Evolutionary conservation across 768 basidiomycete species (phyloP).

Genomic region (Serendipita sp.): DNA sequence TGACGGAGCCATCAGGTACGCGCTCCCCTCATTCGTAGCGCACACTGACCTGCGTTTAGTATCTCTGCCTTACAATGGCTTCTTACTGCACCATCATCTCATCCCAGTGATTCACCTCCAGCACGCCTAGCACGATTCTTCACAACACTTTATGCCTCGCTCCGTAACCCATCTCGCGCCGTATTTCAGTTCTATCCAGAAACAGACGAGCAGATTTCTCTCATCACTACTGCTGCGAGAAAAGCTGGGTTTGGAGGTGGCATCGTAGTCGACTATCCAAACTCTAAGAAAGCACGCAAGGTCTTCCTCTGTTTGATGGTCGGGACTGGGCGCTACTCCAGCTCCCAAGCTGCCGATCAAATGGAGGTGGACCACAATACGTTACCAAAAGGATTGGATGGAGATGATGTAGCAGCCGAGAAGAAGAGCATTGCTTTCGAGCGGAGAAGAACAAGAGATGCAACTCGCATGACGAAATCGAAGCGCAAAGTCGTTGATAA

Average conservation of each 20-base stretch:
- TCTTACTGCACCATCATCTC: constrained; percentile 87
- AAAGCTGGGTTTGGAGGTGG: constrained; percentile 95
- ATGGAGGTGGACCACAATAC: constrained; percentile 29
- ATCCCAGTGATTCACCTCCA: constrained; percentile 76
- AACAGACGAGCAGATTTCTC: constrained; percentile 90
- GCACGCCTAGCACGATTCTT: constrained; percentile 79
- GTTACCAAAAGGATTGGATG: constrained; percentile 64
- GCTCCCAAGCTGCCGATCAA: constrained; percentile 32
- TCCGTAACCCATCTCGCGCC: constrained; percentile 73
- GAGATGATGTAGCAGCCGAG: constrained; percentile 36
- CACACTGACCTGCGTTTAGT: constrained; percentile 27
- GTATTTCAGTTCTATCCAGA: constrained; percentile 87
- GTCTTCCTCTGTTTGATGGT: constrained; percentile 89
- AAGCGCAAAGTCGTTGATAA: constrained; percentile 47
- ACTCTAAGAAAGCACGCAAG: constrained; percentile 89
- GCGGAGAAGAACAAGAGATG: constrained; percentile 55
- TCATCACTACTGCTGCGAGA: constrained; percentile 86
- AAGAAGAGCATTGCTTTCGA: constrained; percentile 56
- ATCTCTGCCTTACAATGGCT: constrained; percentile 99
- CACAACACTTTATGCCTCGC: constrained; percentile 76
- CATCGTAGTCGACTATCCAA: constrained; percentile 91
- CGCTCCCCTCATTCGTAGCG: not conserved
- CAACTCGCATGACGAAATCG: constrained; percentile 46
- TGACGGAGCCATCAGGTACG: constrained; percentile 90
- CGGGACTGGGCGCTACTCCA: constrained; percentile 25